Conservation (phyloP, 768 basidiomycete genomes). For the Suillus clintonianus region DNA sequence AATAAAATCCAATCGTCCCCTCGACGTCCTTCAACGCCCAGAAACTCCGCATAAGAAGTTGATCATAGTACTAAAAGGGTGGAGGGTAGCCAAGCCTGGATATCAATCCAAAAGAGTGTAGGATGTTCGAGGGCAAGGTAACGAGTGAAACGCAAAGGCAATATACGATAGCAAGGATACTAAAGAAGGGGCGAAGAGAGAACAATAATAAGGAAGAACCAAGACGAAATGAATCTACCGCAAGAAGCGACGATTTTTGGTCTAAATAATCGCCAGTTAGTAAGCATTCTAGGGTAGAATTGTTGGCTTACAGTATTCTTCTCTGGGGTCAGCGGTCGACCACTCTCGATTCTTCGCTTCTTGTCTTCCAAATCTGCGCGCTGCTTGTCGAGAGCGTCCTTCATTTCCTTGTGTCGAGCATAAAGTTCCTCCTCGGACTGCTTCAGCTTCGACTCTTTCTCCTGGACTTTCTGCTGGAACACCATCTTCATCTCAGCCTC, state of each 20-base stretch:
- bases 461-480: slow-evolving; percentile 99
- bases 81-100: slow-evolving; percentile 48
- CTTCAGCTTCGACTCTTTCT: slow-evolving; percentile 98
- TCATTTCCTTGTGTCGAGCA: slow-evolving; percentile 99
- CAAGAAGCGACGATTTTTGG: slow-evolving; percentile 40
- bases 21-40: slow-evolving; percentile 20
- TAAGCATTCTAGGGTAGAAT: slow-evolving; percentile 3
- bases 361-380: slow-evolving; percentile 95
- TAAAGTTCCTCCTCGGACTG: slow-evolving; percentile 99
- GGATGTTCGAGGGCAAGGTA: slow-evolving; percentile 42
- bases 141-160: slow-evolving; percentile 36
- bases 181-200: slow-evolving; percentile 37
- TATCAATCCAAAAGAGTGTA: slow-evolving; percentile 65
- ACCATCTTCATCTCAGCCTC: slow-evolving; percentile 99
- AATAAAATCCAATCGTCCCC: slow-evolving; percentile 27
- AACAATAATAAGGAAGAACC: slow-evolving; percentile 15
- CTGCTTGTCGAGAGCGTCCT: slow-evolving; percentile 98
- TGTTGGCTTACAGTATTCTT: slow-evolving; percentile 71
- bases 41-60: slow-evolving; percentile 38
- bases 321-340: slow-evolving; percentile 93
- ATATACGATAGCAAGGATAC: slow-evolving; percentile 45
- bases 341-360: slow-evolving; percentile 94
- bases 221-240: slow-evolving; percentile 23
- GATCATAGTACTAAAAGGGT: slow-evolving; percentile 47
- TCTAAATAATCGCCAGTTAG: slow-evolving; percentile 22